phyloP scores from a whole-genome alignment of 768 basidiomycete species.

The Roridomyces roridus region DNA sequence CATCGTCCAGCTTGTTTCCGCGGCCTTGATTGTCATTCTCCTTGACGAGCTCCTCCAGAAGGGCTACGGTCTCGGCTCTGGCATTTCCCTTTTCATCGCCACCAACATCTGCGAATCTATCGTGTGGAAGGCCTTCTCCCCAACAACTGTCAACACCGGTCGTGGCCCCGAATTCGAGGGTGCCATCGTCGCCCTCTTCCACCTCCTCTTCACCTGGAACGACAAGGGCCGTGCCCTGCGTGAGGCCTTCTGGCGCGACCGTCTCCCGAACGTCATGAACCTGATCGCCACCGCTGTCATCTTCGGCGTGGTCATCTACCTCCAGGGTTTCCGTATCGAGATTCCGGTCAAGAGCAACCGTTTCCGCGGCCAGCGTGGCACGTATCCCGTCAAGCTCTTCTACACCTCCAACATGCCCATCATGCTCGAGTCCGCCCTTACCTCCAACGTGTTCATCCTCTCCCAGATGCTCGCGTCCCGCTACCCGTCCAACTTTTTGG shows the following conservation, averaged over 20 bases:
- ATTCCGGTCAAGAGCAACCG: constrained; percentile 97
- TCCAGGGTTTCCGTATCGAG: constrained; percentile 98
- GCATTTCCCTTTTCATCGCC: constrained; percentile 98
- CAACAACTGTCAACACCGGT: constrained; percentile 97
- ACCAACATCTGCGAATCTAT: constrained; percentile 99
- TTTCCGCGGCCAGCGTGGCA: constrained; percentile 94
- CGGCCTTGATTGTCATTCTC: constrained; percentile 95
- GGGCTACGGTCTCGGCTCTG: constrained; percentile 97
- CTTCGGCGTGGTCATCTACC: constrained; percentile 95
- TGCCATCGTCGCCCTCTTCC: constrained; percentile 95
- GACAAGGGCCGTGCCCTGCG: constrained; percentile 96
- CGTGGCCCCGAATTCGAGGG: constrained; percentile 99
- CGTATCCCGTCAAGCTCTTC: constrained; percentile 97
- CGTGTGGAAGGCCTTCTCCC: constrained; percentile 99
- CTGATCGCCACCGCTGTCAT: constrained; percentile 90
- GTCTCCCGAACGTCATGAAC: constrained; percentile 98
- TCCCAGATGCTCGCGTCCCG: constrained; percentile 93
- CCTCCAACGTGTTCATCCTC: constrained; percentile 94
- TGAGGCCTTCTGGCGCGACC: constrained; percentile 98
- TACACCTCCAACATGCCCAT: constrained; percentile 99
- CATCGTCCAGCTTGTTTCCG: constrained; percentile 94
- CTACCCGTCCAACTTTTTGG: constrained; percentile 91
- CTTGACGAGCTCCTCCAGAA: constrained; percentile 99
- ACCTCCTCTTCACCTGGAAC: constrained; percentile 96
- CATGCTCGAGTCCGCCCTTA: constrained; percentile 95